These are phyloP conservation scores for Carex scoparia DNA, from an alignment of 176 grass and related monocot genomes.

Conservation along the genomic window DNA sequence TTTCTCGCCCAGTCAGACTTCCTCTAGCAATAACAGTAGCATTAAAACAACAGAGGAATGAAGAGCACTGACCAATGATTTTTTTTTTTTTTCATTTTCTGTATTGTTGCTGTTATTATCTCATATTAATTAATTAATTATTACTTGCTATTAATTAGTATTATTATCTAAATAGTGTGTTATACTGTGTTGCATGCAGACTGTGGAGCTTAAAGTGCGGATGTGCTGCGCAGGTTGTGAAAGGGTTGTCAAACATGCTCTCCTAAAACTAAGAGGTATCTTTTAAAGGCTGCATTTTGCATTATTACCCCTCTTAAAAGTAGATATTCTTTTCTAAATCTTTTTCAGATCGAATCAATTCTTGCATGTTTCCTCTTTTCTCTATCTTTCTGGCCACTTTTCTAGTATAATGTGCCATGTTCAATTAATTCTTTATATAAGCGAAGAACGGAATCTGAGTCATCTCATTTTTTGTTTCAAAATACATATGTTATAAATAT, in stretches of 20 bases:
- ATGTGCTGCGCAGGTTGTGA: constrained; percentile 83
- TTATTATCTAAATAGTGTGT: background rate
- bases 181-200: constrained; percentile 26
- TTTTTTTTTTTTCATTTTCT: background rate
- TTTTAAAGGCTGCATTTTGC: constrained; percentile 19
- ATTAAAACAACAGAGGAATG: background rate
- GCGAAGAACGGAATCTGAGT: too few species aligned
- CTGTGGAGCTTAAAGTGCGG: constrained; percentile 69
- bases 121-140: background rate
- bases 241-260: constrained; percentile 46
- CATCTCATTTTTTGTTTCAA: too few species aligned
- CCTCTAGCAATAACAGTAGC: background rate
- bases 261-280: constrained; percentile 50
- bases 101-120: background rate
- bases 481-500: too few species aligned
- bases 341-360: background rate
- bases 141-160: background rate
- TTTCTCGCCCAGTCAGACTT: background rate
- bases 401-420: background rate
- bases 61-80: too few species aligned
- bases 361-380: constrained; percentile 13
- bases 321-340: constrained; percentile 6
- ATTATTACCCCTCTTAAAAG: constrained; percentile 26
- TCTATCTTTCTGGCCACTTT: background rate
- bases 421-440: background rate